Percentiles rank a stretch among this genome's conserved stretches.
phyloP scores from a whole-genome alignment of 2,329 filamentous ascomycete genomes.

The Aspergillus sp. region DNA sequence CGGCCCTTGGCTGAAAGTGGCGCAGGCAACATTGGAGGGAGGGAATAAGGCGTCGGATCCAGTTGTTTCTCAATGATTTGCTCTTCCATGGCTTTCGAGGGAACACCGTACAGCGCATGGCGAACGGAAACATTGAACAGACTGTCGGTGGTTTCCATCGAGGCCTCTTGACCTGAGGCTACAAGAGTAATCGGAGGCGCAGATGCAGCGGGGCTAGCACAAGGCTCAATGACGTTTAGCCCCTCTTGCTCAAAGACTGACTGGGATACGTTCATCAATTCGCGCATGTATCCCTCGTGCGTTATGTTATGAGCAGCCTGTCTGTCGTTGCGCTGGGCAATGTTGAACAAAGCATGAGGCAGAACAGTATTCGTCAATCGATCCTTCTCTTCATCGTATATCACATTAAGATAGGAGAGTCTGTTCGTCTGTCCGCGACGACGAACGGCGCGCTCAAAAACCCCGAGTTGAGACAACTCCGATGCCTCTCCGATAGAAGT shows the following conservation, averaged over 20 bases:
- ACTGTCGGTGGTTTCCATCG: conserved; percentile 67
- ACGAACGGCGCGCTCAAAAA: conserved; percentile 75
- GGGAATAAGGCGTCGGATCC: conserved; percentile 57
- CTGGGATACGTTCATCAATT: conserved; percentile 78
- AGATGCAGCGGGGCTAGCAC: conserved; percentile 74
- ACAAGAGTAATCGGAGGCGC: conserved; percentile 85
- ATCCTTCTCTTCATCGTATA: conserved; percentile 70
- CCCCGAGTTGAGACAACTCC: conserved; percentile 67
- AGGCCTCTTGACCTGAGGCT: conserved; percentile 69
- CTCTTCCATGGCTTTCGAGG: conserved; percentile 66
- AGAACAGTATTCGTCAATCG: conserved; percentile 68
- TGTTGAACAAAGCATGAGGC: conserved; percentile 78
- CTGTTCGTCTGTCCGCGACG: conserved; percentile 57
- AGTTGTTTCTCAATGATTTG: conserved; percentile 75
- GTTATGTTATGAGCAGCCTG: conserved; percentile 71
- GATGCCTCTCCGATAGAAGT: conserved; percentile 74
- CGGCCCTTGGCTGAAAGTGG: conserved; percentile 81
- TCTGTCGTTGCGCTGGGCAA: conserved; percentile 70
- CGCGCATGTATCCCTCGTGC: conserved; percentile 71
- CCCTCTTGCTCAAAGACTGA: conserved; percentile 70
- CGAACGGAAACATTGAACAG: conserved; percentile 81
- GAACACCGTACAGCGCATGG: conserved; percentile 71
- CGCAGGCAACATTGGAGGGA: conserved; percentile 74
- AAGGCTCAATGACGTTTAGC: conserved; percentile 78
- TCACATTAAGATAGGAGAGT: conserved; percentile 68